Conservation (phyloP, 129 eudicot genomes). For the Cynara cardunculus region DNA sequence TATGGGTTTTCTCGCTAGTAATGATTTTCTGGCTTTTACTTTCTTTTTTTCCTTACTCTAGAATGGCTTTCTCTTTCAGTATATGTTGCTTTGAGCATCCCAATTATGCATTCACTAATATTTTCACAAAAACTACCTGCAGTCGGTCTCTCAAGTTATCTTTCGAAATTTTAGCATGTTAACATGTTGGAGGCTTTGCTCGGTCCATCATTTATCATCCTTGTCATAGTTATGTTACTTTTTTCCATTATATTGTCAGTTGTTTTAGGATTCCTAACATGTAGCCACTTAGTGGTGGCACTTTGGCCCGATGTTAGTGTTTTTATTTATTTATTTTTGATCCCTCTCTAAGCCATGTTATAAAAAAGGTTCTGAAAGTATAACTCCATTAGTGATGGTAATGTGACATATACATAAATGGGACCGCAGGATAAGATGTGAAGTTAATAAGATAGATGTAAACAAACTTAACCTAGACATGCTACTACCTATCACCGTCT, state of each 20-base stretch:
- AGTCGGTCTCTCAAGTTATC: neutral
- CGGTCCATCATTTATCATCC: neutral
- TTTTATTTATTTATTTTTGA: too few relatives aligned
- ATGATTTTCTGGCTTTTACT: neutral
- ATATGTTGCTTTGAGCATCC: slow-evolving; percentile 11
- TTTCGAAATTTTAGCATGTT: neutral
- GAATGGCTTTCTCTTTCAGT: neutral
- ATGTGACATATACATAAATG: neutral
- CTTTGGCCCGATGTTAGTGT: neutral
- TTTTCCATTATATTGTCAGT: neutral
- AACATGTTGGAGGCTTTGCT: neutral
- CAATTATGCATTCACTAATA: neutral
- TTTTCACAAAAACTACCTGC: neutral
- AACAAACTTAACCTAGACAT: too few relatives aligned
- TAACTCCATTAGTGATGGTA: neutral
- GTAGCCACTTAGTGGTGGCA: neutral
- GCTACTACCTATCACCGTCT: too few relatives aligned
- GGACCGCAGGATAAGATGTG: too few relatives aligned
- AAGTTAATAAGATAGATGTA: too few relatives aligned
- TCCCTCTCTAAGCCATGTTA: neutral
- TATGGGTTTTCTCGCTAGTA: slow-evolving; percentile 1
- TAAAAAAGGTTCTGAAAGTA: neutral
- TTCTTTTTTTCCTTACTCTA: neutral
- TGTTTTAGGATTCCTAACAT: neutral
- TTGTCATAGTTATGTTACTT: neutral